phyloP scores from a whole-genome alignment of 1,284 basidiomycete genomes.

The Pulchroboletus neoregius region DNA sequence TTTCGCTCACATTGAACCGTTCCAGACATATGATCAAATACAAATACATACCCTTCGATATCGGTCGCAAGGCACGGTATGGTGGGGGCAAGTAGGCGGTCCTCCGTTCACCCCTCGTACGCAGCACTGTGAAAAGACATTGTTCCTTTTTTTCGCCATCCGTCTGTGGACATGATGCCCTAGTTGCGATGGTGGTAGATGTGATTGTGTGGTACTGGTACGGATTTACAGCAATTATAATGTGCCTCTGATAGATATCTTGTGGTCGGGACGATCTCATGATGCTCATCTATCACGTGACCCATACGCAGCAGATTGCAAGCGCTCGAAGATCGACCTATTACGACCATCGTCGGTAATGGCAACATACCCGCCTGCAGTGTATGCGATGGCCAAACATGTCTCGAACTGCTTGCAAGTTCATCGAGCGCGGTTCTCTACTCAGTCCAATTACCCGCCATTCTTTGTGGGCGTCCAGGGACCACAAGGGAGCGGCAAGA shows the following conservation, averaged over 20 bases:
- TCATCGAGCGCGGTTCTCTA: constrained; percentile 26
- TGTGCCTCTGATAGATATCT: constrained; percentile 15
- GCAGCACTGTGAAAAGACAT: constrained; percentile 2
- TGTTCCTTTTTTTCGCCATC: constrained; percentile 4
- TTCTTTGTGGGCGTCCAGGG: constrained; percentile 82
- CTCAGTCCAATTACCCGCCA: constrained; percentile 35
- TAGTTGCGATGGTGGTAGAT: constrained; percentile 20
- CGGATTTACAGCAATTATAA: constrained; percentile 31
- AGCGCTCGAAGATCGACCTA: too few species aligned
- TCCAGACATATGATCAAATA: constrained; percentile 97
- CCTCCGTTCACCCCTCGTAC: not conserved
- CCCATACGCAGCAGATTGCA: not conserved
- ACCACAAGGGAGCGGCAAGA: constrained; percentile 84
- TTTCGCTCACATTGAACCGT: constrained; percentile 1
- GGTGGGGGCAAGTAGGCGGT: constrained; percentile 39
- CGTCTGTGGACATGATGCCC: constrained; percentile 9
- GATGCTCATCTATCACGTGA: constrained; percentile 19
- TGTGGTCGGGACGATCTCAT: not conserved
- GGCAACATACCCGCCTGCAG: constrained; percentile 25
- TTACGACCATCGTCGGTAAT: constrained; percentile 7
- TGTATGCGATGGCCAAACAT: constrained; percentile 43
- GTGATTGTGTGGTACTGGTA: constrained; percentile 23
- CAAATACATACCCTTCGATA: constrained; percentile 90
- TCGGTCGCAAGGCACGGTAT: constrained; percentile 83
- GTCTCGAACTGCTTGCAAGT: constrained; percentile 38